Percentiles rank a stretch among this genome's conserved stretches.
Evolutionary conservation across 306 rosid genomes (phyloP).

Genomic region (Citrullus amarus): DNA sequence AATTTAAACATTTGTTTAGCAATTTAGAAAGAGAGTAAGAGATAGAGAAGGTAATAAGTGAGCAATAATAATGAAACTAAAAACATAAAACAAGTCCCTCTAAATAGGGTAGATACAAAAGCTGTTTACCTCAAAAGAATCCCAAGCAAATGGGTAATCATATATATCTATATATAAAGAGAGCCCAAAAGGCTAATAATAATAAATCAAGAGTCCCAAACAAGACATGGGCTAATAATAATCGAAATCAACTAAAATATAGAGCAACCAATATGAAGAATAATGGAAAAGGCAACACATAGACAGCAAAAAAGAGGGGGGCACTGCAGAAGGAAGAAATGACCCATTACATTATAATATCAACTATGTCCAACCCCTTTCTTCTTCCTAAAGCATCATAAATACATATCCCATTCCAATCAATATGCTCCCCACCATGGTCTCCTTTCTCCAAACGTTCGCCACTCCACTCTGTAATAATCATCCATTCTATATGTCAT

Average conservation of each 20-base stretch:
- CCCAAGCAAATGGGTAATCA: not conserved
- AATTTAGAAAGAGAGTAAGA: not conserved
- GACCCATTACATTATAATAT: not conserved
- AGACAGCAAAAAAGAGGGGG: constrained; percentile 2
- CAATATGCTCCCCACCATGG: constrained; percentile 44
- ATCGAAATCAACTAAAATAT: not conserved
- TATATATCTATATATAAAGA: not conserved
- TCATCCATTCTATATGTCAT: not conserved
- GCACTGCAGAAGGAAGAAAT: not conserved
- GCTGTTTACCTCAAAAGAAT: constrained; percentile 4
- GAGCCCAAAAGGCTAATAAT: not conserved
- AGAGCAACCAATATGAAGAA: not conserved
- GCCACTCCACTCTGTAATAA: constrained; percentile 67
- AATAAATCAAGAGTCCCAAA: constrained; percentile 2
- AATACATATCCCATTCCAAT: constrained; percentile 42
- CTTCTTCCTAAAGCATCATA: constrained; percentile 19
- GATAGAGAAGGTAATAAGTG: not conserved
- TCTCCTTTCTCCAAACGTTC: constrained; percentile 41
- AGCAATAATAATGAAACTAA: not conserved
- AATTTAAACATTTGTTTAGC: not conserved
- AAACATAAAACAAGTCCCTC: not conserved
- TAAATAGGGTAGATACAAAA: not conserved
- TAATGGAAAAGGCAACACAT: not conserved
- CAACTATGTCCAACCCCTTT: not conserved
- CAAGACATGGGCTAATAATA: constrained; percentile 5